A percentile compares a stretch with the other conserved stretches of the same genome.
Evolutionary conservation across 2,329 filamentous ascomycete genomes (phyloP).

Genomic region (Cercospora janseana): DNA sequence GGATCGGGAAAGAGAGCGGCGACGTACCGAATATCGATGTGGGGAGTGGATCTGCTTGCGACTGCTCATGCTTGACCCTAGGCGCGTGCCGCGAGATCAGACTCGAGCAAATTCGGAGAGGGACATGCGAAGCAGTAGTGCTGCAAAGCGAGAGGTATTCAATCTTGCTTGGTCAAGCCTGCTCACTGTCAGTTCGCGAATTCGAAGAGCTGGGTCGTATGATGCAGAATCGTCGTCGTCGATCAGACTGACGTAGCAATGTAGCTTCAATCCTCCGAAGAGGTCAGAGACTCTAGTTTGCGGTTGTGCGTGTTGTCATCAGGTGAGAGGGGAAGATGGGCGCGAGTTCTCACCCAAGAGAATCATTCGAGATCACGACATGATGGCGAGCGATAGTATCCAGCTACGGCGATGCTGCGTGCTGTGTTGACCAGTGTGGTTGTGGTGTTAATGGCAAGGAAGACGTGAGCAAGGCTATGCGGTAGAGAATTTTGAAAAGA

Average conservation of each 20-base stretch:
- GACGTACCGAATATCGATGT: not conserved
- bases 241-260: conserved; percentile 34
- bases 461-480: conserved; percentile 4
- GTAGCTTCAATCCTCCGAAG: conserved; percentile 30
- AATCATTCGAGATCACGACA: conserved; percentile 1
- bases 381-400: not conserved
- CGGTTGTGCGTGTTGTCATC: conserved; percentile 31
- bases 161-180: not conserved
- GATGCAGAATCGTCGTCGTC: conserved; percentile 4
- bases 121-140: not conserved
- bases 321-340: conserved; percentile 8
- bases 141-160: not conserved
- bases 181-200: not conserved
- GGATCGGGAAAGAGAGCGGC: not conserved
- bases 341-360: conserved; percentile 18
- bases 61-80: not conserved
- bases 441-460: conserved; percentile 2
- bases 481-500: conserved; percentile 9
- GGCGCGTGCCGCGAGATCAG: not conserved
- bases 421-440: not conserved
- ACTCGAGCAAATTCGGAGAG: not conserved
- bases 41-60: not conserved
- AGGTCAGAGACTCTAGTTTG: conserved; percentile 35
- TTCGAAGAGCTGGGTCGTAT: not conserved
- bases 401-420: not conserved